A percentile compares a stretch with the other conserved stretches of the same genome.
These are phyloP conservation scores for Corchorus olitorius DNA, from an alignment of 345 rosid genomes.

Conservation along the genomic window DNA sequence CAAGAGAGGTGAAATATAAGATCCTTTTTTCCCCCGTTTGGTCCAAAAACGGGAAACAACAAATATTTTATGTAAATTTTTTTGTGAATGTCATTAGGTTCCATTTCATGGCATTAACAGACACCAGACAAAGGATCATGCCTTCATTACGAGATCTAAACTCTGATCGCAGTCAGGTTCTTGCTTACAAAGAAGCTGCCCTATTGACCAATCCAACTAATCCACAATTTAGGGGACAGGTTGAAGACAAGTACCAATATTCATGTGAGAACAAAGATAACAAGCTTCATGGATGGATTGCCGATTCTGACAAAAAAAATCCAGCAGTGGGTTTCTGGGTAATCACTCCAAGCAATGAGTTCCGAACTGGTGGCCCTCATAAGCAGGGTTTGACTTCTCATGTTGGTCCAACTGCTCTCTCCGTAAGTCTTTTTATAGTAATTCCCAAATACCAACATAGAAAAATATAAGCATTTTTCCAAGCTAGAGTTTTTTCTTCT, in stretches of 20 bases:
- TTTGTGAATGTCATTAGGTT: constrained; percentile 52
- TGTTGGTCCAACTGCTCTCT: constrained; percentile 67
- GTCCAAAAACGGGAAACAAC: not conserved
- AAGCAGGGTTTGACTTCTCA: constrained; percentile 92
- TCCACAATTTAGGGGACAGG: constrained; percentile 68
- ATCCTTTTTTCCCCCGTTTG: not conserved
- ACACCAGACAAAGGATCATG: constrained; percentile 71
- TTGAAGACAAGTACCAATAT: constrained; percentile 89
- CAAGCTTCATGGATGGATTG: constrained; percentile 85
- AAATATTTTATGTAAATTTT: not conserved
- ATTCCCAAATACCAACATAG: too few relatives aligned
- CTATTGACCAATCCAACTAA: constrained; percentile 65
- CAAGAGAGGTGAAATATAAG: constrained; percentile 43
- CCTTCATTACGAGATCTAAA: constrained; percentile 58
- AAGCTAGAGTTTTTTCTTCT: not conserved
- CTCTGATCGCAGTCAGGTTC: constrained; percentile 32
- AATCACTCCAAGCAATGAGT: constrained; percentile 82
- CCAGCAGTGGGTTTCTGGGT: constrained; percentile 79
- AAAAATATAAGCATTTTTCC: not conserved
- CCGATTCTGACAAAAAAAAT: constrained; percentile 23
- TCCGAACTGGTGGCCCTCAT: constrained; percentile 62
- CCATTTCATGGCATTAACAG: constrained; percentile 74
- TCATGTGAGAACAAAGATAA: constrained; percentile 58
- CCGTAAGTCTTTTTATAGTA: constrained; percentile 39
- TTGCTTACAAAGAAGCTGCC: constrained; percentile 89